These are phyloP conservation scores for Phytophthora pluvialis DNA, from an alignment of 352 stramenopile genomes.

Conservation along the genomic window DNA sequence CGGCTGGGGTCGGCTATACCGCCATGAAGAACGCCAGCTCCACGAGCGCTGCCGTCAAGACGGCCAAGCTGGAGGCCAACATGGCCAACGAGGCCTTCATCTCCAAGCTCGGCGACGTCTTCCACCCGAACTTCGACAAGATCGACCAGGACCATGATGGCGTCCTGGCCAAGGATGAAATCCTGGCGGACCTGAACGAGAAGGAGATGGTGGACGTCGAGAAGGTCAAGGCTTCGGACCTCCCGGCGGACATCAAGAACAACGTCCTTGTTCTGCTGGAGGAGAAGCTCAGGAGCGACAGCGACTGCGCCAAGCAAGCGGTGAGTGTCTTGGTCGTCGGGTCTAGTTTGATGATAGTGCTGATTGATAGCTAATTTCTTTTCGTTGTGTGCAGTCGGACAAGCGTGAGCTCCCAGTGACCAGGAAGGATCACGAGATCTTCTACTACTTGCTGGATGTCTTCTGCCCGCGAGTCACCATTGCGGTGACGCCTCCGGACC, in stretches of 20 bases:
- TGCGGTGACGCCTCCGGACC: slow-evolving; percentile 20
- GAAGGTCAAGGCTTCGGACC: slow-evolving; percentile 20
- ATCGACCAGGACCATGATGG: slow-evolving; percentile 45
- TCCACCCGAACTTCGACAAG: slow-evolving; percentile 46
- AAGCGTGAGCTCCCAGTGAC: slow-evolving; percentile 6
- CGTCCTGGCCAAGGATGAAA: slow-evolving; percentile 17
- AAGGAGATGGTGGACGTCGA: slow-evolving; percentile 25
- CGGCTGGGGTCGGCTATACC: slow-evolving; percentile 53
- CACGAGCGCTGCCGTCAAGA: slow-evolving; percentile 7
- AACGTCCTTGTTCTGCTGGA: slow-evolving; percentile 24
- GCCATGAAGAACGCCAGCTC: slow-evolving; percentile 29
- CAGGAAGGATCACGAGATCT: slow-evolving; percentile 17
- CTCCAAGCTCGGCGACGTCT: slow-evolving; percentile 37
- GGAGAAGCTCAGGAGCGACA: slow-evolving; percentile 26
- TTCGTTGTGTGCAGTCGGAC: not conserved
- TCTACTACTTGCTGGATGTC: slow-evolving; percentile 33
- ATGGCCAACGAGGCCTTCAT: slow-evolving; percentile 41
- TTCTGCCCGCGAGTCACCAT: slow-evolving; percentile 27
- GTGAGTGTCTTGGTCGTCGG: not conserved
- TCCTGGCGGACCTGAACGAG: slow-evolving; percentile 21
- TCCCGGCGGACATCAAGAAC: slow-evolving; percentile 24
- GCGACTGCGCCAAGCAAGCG: slow-evolving; percentile 21
- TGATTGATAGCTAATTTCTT: too few relatives aligned
- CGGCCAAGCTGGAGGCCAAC: slow-evolving; percentile 18
- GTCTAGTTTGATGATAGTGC: too few relatives aligned